These are phyloP conservation scores for Coleophoma cylindrospora DNA, from an alignment of 2,329 filamentous ascomycete genomes.

Conservation along the genomic window DNA sequence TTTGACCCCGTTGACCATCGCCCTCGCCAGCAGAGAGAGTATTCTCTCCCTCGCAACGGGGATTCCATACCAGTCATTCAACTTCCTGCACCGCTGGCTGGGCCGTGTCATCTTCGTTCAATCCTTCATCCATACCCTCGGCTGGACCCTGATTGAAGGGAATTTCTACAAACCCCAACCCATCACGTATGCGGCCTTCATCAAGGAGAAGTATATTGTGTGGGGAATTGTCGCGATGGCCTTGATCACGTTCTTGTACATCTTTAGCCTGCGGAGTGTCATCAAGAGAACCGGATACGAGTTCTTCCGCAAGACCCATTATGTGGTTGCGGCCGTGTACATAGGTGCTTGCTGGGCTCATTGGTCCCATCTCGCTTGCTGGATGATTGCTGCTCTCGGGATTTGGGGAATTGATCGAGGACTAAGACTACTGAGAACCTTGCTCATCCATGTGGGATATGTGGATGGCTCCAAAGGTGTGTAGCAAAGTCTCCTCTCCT, in stretches of 20 bases:
- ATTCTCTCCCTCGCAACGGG: slow-evolving; percentile 66
- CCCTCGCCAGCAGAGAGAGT: slow-evolving; percentile 65
- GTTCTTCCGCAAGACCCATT: slow-evolving; percentile 71
- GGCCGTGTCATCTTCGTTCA: slow-evolving; percentile 70
- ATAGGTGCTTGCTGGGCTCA: slow-evolving; percentile 73
- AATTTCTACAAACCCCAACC: slow-evolving; percentile 70
- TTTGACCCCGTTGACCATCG: slow-evolving; percentile 64
- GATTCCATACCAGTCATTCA: slow-evolving; percentile 71
- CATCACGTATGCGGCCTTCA: slow-evolving; percentile 46
- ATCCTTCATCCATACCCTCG: slow-evolving; percentile 62
- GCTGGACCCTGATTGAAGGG: slow-evolving; percentile 64
- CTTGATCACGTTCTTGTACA: slow-evolving; percentile 54
- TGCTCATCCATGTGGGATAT: slow-evolving; percentile 55
- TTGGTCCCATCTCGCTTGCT: slow-evolving; percentile 64
- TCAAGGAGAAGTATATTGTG: slow-evolving; percentile 62
- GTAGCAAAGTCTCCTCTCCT: too few species aligned
- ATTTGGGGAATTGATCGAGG: slow-evolving; percentile 62
- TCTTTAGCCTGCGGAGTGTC: slow-evolving; percentile 51
- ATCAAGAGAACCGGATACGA: slow-evolving; percentile 70
- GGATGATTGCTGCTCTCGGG: slow-evolving; percentile 60
- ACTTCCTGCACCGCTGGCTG: slow-evolving; percentile 73
- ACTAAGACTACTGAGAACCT: slow-evolving; percentile 51
- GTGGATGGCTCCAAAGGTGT: slow-evolving; percentile 27
- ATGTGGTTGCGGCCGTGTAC: slow-evolving; percentile 68
- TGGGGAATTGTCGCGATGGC: slow-evolving; percentile 68